phyloP scores from a whole-genome alignment of 495 filamentous ascomycete genomes.

The Aspergillus bridgeri region DNA sequence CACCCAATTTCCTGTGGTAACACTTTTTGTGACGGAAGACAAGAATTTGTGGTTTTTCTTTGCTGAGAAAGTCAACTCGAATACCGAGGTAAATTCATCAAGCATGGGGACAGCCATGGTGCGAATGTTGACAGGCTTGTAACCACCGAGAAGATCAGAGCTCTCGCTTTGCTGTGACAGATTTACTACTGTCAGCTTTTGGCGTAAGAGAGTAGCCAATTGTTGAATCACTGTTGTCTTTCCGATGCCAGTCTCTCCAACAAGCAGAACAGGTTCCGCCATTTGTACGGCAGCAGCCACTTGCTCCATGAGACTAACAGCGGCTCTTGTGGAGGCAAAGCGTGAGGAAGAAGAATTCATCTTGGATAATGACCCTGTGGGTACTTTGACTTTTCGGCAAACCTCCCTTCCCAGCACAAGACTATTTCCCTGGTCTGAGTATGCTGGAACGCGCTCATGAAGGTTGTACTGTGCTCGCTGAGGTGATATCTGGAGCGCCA shows the following conservation, averaged over 20 bases:
- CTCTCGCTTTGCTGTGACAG: slow-evolving; percentile 96
- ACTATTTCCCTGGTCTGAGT: slow-evolving; percentile 52
- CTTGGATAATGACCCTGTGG: slow-evolving; percentile 32
- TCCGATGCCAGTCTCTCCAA: slow-evolving; percentile 96
- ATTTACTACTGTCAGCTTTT: slow-evolving; percentile 85
- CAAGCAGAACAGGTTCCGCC: slow-evolving; percentile 83
- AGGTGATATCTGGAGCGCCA: slow-evolving; percentile 79
- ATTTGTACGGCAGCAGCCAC: slow-evolving; percentile 77
- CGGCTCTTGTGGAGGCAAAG: slow-evolving; percentile 45
- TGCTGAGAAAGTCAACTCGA: slow-evolving; percentile 76
- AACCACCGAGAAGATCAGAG: slow-evolving; percentile 88
- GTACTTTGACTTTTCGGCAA: slow-evolving; percentile 42
- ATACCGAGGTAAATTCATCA: slow-evolving; percentile 88
- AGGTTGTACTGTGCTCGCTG: slow-evolving; percentile 72
- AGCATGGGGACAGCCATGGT: slow-evolving; percentile 85
- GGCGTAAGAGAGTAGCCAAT: slow-evolving; percentile 73
- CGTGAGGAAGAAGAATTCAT: slow-evolving; percentile 34
- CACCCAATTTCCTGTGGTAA: slow-evolving; percentile 79
- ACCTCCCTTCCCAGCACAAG: slow-evolving; percentile 67
- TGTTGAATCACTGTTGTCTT: slow-evolving; percentile 96
- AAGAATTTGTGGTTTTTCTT: slow-evolving; percentile 85
- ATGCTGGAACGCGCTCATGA: slow-evolving; percentile 60
- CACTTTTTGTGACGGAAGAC: slow-evolving; percentile 70
- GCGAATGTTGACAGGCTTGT: slow-evolving; percentile 89
- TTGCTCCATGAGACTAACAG: slow-evolving; percentile 65